Conservation (phyloP, 2,329 filamentous ascomycete genomes). For the Aspergillus nomiae region DNA sequence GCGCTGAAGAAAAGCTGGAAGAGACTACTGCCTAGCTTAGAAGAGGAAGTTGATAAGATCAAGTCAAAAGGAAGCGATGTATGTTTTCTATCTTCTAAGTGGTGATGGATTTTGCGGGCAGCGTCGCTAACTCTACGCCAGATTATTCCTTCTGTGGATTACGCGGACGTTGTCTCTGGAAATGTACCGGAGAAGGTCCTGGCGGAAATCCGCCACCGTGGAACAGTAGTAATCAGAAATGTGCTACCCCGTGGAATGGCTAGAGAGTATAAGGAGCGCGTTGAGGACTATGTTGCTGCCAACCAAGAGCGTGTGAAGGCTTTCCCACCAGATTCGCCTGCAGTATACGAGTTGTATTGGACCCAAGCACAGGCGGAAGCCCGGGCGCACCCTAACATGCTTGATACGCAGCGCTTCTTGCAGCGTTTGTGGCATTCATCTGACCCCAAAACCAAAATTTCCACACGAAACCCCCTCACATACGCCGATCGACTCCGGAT, state of each 20-base stretch:
- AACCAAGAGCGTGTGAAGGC: slow-evolving; percentile 59
- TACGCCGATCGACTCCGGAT: slow-evolving; percentile 76
- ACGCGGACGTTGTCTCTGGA: slow-evolving; percentile 41
- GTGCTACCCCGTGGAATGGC: slow-evolving; percentile 67
- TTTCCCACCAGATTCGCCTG: slow-evolving; percentile 67
- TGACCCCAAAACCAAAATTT: slow-evolving; percentile 48
- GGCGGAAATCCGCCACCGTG: slow-evolving; percentile 60
- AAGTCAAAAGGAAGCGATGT: slow-evolving; percentile 44
- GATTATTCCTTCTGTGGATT: slow-evolving; percentile 48
- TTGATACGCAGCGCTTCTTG: slow-evolving; percentile 63
- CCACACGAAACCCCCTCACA: slow-evolving; percentile 61
- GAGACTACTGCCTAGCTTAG: slow-evolving; percentile 42
- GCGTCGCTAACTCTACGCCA: slow-evolving; percentile 18
- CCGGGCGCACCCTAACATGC: slow-evolving; percentile 65
- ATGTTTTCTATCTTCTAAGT: slow-evolving; percentile 16
- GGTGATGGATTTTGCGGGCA: too few relatives aligned
- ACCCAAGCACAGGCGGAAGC: slow-evolving; percentile 68
- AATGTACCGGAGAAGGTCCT: slow-evolving; percentile 36
- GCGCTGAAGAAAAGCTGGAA: slow-evolving; percentile 45
- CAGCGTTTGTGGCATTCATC: slow-evolving; percentile 66
- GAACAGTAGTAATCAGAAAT: slow-evolving; percentile 64
- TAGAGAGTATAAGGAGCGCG: slow-evolving; percentile 63
- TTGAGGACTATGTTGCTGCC: slow-evolving; percentile 64
- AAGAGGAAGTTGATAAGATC: slow-evolving; percentile 45
- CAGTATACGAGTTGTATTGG: slow-evolving; percentile 78